Evolutionary conservation across 495 filamentous ascomycete species (phyloP).

Genomic region (Aspergillus panamensis): DNA sequence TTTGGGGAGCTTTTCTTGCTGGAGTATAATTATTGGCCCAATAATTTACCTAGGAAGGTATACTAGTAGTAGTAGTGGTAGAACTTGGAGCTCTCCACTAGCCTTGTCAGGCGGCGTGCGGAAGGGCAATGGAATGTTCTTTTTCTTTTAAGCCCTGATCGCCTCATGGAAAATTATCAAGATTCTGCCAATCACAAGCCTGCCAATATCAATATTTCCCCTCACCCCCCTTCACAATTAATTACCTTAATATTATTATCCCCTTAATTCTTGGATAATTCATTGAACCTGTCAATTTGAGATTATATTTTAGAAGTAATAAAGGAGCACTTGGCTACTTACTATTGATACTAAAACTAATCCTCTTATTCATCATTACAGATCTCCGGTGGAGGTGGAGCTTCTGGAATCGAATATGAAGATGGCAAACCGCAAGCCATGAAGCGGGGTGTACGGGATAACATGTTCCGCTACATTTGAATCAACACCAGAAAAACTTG

Average conservation of each 20-base stretch:
- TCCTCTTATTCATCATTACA: not conserved
- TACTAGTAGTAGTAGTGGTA: too few species aligned
- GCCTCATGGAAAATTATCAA: not conserved
- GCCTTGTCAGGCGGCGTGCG: not conserved
- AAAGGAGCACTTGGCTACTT: too few species aligned
- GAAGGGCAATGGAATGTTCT: not conserved
- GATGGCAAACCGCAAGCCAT: slow-evolving; percentile 70
- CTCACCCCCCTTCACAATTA: not conserved
- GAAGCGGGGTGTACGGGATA: slow-evolving; percentile 73
- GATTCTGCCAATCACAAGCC: not conserved
- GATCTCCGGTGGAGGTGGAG: slow-evolving; percentile 71
- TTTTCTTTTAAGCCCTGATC: not conserved
- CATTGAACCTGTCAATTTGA: too few species aligned
- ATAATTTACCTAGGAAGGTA: too few species aligned
- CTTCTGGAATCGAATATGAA: slow-evolving; percentile 74
- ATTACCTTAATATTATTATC: too few species aligned
- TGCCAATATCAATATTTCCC: not conserved
- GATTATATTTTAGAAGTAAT: too few species aligned
- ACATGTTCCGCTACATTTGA: slow-evolving; percentile 73
- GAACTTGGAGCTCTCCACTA: too few species aligned
- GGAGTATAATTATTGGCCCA: too few species aligned
- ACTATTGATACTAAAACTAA: too few species aligned
- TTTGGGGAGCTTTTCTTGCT: too few species aligned
- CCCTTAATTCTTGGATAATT: not conserved
- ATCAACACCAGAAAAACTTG: not conserved